A percentile compares a stretch with the other conserved stretches of the same genome.
Conservation (phyloP, 441 rosid species). For the Capsella rubella region DNA sequence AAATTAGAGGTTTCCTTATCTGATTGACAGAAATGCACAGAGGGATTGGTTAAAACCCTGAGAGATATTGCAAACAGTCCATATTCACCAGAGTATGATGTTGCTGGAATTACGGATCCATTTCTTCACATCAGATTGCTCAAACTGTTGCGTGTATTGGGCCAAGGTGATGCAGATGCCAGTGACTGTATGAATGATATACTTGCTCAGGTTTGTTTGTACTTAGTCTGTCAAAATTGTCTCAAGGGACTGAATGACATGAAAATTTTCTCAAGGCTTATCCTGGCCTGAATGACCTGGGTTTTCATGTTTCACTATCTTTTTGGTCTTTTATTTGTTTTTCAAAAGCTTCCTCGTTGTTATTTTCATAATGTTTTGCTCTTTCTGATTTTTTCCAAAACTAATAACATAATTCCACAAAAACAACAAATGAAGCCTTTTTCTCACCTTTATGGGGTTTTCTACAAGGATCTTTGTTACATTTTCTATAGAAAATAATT, state of each 20-base stretch:
- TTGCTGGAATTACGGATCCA: conserved; percentile 93
- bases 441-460: conserved; percentile 18
- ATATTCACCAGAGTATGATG: conserved; percentile 94
- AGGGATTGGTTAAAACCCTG: conserved; percentile 84
- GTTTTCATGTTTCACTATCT: conserved; percentile 2
- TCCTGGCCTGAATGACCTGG: conserved; percentile 18
- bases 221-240: conserved; percentile 4
- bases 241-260: no score
- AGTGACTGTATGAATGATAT: conserved; percentile 98
- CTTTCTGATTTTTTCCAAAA: conserved; percentile 13
- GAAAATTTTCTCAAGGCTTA: conserved; percentile 8
- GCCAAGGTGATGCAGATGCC: conserved; percentile 92
- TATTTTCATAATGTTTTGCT: neutral
- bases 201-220: conserved; percentile 87
- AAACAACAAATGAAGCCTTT: conserved; percentile 21
- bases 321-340: conserved; percentile 16
- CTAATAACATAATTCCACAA: neutral
- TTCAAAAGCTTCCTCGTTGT: neutral
- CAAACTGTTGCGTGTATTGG: conserved; percentile 78
- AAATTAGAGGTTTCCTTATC: conserved; percentile 32
- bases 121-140: conserved; percentile 97
- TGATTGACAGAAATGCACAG: conserved; percentile 79
- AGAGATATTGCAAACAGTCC: conserved; percentile 92
- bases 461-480: neutral
- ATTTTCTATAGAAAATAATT: conserved; percentile 7